Evolutionary conservation across 2,329 filamentous ascomycete species (phyloP).

Genomic region (Xylaria arbuscula): DNA sequence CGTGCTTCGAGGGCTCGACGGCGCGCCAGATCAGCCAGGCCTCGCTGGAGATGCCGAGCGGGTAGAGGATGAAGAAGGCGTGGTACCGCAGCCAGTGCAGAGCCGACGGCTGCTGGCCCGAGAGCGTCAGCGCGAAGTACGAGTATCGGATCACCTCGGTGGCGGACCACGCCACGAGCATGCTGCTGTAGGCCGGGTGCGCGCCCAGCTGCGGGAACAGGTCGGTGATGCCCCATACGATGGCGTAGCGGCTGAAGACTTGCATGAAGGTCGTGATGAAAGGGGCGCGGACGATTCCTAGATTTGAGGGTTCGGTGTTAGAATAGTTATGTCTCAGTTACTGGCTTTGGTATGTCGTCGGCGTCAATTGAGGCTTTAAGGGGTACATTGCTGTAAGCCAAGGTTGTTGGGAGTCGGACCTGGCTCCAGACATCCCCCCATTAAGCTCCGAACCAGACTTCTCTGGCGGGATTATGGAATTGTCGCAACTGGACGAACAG

Average conservation of each 20-base stretch:
- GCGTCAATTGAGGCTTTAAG: background rate
- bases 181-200: conserved; percentile 69
- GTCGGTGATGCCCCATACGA: conserved; percentile 87
- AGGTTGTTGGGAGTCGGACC: no score
- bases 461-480: background rate
- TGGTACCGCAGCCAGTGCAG: conserved; percentile 90
- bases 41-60: conserved; percentile 90
- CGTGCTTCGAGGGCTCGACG: conserved; percentile 65
- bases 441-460: background rate
- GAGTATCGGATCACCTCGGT: conserved; percentile 95
- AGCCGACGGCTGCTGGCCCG: conserved; percentile 67
- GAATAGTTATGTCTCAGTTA: background rate
- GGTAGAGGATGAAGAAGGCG: conserved; percentile 93
- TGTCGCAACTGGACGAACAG: conserved; percentile 2
- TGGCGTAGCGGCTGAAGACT: conserved; percentile 84
- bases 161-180: conserved; percentile 88
- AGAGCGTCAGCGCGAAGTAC: conserved; percentile 83
- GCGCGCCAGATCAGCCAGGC: conserved; percentile 81
- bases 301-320: conserved; percentile 22
- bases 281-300: conserved; percentile 87
- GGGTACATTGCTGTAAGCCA: no score
- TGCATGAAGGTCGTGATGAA: conserved; percentile 89
- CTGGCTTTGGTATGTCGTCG: background rate
- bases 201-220: conserved; percentile 76
- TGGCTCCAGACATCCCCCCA: no score